These are phyloP conservation scores for Aspergillus egyptiacus DNA, from an alignment of 495 filamentous ascomycete genomes.

Conservation along the genomic window DNA sequence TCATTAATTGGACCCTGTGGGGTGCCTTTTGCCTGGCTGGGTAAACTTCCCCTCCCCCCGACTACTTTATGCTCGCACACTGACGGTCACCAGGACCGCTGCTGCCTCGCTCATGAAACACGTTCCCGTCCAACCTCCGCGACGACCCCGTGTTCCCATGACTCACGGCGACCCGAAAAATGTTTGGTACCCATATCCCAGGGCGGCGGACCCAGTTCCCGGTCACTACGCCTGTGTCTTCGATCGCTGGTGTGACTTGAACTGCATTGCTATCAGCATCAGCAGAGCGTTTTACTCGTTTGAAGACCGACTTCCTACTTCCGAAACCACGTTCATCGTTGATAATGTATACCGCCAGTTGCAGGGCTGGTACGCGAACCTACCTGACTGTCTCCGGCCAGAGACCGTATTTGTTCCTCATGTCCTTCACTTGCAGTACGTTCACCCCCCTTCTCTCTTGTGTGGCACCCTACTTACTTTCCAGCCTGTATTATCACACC, in stretches of 20 bases:
- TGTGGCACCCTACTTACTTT: not conserved
- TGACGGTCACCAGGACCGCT: slow-evolving; percentile 18
- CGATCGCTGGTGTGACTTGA: slow-evolving; percentile 23
- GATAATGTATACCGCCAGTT: slow-evolving; percentile 23
- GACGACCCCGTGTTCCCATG: slow-evolving; percentile 11
- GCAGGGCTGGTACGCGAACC: slow-evolving; percentile 24
- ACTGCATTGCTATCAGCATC: slow-evolving; percentile 22
- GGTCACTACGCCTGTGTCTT: slow-evolving; percentile 28
- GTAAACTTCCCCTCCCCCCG: slow-evolving; percentile 16
- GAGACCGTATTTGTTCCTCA: slow-evolving; percentile 24
- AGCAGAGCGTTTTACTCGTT: slow-evolving; percentile 22
- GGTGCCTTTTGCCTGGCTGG: slow-evolving; percentile 28
- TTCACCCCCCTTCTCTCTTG: not conserved
- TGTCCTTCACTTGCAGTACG: slow-evolving; percentile 30
- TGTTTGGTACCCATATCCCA: slow-evolving; percentile 30
- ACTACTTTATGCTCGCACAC: not conserved
- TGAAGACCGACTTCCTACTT: slow-evolving; percentile 14
- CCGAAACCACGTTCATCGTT: slow-evolving; percentile 15
- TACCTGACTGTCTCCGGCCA: slow-evolving; percentile 22
- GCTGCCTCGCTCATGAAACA: slow-evolving; percentile 27
- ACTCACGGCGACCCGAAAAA: slow-evolving; percentile 20
- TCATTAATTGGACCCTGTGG: slow-evolving; percentile 25
- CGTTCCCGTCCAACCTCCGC: slow-evolving; percentile 11
- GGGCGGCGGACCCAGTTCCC: slow-evolving; percentile 12
- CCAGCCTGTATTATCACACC: slow-evolving; percentile 27